Conservation (phyloP, 2,329 filamentous ascomycete genomes). For the Trichoderma arundinaceum region DNA sequence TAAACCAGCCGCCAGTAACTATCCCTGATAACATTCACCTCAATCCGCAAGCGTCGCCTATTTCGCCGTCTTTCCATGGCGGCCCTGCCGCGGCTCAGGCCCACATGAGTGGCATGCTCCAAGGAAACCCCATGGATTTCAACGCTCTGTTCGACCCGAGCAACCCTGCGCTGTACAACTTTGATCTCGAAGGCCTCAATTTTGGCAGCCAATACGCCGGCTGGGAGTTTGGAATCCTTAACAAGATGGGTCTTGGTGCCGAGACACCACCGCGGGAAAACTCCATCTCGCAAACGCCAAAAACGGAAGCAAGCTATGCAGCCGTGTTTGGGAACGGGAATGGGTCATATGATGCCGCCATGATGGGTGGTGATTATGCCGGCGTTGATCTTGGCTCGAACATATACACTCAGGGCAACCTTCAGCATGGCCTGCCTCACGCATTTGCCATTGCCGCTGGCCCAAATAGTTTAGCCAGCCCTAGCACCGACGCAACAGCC, state of each 20-base stretch:
- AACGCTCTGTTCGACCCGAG: slow-evolving; percentile 82
- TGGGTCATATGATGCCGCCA: slow-evolving; percentile 54
- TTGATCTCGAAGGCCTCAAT: slow-evolving; percentile 84
- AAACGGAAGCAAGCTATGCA: slow-evolving; percentile 48
- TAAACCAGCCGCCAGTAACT: slow-evolving; percentile 52
- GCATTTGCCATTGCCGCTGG: slow-evolving; percentile 69
- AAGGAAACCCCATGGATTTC: slow-evolving; percentile 58
- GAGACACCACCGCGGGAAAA: slow-evolving; percentile 76
- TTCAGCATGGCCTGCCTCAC: slow-evolving; percentile 67
- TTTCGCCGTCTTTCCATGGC: slow-evolving; percentile 73
- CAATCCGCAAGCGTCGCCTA: slow-evolving; percentile 71
- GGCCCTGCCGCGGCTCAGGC: slow-evolving; percentile 55
- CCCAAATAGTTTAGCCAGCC: slow-evolving; percentile 66
- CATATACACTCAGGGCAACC: slow-evolving; percentile 61
- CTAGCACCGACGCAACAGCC: slow-evolving; percentile 66
- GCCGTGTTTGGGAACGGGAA: slow-evolving; percentile 59
- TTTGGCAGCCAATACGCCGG: slow-evolving; percentile 97
- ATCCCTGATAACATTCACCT: slow-evolving; percentile 61
- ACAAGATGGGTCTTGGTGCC: slow-evolving; percentile 83
- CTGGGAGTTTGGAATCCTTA: slow-evolving; percentile 93
- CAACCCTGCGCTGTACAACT: slow-evolving; percentile 92
- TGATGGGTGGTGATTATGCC: slow-evolving; percentile 59
- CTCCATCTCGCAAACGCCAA: slow-evolving; percentile 51
- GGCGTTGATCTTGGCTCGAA: slow-evolving; percentile 57
- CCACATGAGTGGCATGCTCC: slow-evolving; percentile 56